Percentiles rank a stretch among this genome's conserved stretches.
Conservation (phyloP, 176 grass and related monocot species). For the Oryza nivara region DNA sequence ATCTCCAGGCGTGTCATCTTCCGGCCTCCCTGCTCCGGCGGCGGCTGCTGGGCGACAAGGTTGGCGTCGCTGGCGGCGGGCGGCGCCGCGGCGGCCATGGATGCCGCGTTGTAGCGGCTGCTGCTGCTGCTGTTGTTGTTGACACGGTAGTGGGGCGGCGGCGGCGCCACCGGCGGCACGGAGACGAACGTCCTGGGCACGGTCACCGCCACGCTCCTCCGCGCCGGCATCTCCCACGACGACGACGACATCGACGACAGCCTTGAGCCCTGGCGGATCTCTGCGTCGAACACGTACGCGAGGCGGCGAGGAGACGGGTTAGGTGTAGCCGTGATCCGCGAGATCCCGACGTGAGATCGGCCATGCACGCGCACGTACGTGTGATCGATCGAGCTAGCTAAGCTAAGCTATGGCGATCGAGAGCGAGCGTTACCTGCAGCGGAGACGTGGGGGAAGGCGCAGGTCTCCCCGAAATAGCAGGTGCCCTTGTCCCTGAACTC, state of each 20-base stretch:
- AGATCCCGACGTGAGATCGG: slow-evolving; percentile 41
- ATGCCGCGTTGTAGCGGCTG: neutral
- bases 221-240: neutral
- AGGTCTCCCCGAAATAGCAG: slow-evolving; percentile 46
- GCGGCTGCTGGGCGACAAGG: neutral
- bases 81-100: neutral
- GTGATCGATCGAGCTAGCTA: neutral
- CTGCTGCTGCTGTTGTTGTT: no score
- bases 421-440: neutral
- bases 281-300: slow-evolving; percentile 2
- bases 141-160: neutral
- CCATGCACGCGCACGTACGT: slow-evolving; percentile 45
- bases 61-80: neutral
- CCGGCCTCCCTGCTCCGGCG: neutral
- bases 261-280: slow-evolving; percentile 2
- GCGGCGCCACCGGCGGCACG: neutral
- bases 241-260: neutral
- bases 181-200: neutral
- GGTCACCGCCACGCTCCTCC: neutral
- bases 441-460: slow-evolving; percentile 43
- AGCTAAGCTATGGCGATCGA: neutral
- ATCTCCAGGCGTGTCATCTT: slow-evolving; percentile 26
- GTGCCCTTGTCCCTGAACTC: slow-evolving; percentile 41
- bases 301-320: neutral
- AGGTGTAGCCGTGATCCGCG: neutral